Percentiles rank a stretch among this genome's conserved stretches.
These are phyloP conservation scores for Ustilago curta DNA, from an alignment of 1,284 basidiomycete genomes.

Conservation along the genomic window DNA sequence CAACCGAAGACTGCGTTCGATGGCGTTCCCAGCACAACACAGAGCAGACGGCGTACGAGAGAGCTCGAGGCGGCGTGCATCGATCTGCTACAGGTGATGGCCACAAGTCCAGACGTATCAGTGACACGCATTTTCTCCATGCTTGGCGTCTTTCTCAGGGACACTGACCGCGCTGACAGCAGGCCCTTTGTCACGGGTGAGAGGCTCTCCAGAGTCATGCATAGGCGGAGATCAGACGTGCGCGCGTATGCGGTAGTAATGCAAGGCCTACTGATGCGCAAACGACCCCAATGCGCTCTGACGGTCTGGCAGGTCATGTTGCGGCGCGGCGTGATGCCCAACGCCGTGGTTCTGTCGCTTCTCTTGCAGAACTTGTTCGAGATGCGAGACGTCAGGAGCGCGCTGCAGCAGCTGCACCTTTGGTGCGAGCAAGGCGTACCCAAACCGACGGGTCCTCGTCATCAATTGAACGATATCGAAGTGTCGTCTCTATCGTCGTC, in stretches of 20 bases:
- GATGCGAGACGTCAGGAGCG: slow-evolving; percentile 15
- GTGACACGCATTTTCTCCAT: slow-evolving; percentile 10
- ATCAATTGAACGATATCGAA: slow-evolving; percentile 8
- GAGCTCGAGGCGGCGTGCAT: slow-evolving; percentile 7
- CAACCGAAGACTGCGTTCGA: background rate
- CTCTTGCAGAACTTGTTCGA: slow-evolving; percentile 35
- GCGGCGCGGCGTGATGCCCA: slow-evolving; percentile 28
- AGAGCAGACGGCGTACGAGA: background rate
- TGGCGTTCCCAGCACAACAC: background rate
- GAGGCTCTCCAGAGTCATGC: slow-evolving; percentile 7
- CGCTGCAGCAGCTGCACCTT: slow-evolving; percentile 29
- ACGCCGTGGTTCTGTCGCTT: slow-evolving; percentile 17
- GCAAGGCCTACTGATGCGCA: slow-evolving; percentile 27
- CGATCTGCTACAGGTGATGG: slow-evolving; percentile 26
- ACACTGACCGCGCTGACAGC: background rate
- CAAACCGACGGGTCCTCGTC: background rate
- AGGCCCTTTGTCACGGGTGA: background rate
- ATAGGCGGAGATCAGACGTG: slow-evolving; percentile 6
- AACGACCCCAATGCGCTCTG: slow-evolving; percentile 12
- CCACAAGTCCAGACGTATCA: slow-evolving; percentile 14
- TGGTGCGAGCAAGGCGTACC: slow-evolving; percentile 38
- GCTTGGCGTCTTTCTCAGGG: slow-evolving; percentile 16
- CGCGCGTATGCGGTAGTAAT: slow-evolving; percentile 34
- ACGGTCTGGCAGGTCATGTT: slow-evolving; percentile 37
- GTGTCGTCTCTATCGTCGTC: slow-evolving; percentile 6